Evolutionary conservation across 495 filamentous ascomycete species (phyloP).

Genomic region (Neurospora discreta): DNA sequence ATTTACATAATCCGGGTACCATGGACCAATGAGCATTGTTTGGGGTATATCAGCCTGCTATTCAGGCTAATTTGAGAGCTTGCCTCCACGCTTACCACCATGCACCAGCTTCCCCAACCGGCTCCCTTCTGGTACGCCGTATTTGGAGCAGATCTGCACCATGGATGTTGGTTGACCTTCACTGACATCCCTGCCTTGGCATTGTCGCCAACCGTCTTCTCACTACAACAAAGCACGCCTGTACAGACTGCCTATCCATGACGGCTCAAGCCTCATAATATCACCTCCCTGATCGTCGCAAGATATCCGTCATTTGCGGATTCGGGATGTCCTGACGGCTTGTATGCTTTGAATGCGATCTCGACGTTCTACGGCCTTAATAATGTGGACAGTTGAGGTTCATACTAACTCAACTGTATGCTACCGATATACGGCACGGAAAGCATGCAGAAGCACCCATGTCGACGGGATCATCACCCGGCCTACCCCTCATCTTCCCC

Average conservation of each 20-base stretch:
- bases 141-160: neutral
- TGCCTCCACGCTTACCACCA: neutral
- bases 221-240: neutral
- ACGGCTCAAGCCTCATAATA: neutral
- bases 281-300: neutral
- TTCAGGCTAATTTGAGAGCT: neutral
- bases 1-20: neutral
- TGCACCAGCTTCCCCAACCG: neutral
- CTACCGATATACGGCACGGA: neutral
- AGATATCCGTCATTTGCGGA: neutral
- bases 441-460: neutral
- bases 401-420: neutral
- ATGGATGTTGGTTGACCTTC: neutral
- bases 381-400: neutral
- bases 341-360: neutral
- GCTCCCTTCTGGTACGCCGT: neutral
- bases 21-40: neutral
- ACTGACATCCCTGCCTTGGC: neutral
- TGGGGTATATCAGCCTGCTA: neutral
- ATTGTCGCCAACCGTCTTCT: neutral
- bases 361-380: neutral
- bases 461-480: neutral
- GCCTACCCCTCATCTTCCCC: slow-evolving; percentile 16
- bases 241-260: neutral
- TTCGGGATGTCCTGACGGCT: neutral